Conservation (phyloP, 495 filamentous ascomycete species). For the Aspergillus sclerotiicarbonarius region DNA sequence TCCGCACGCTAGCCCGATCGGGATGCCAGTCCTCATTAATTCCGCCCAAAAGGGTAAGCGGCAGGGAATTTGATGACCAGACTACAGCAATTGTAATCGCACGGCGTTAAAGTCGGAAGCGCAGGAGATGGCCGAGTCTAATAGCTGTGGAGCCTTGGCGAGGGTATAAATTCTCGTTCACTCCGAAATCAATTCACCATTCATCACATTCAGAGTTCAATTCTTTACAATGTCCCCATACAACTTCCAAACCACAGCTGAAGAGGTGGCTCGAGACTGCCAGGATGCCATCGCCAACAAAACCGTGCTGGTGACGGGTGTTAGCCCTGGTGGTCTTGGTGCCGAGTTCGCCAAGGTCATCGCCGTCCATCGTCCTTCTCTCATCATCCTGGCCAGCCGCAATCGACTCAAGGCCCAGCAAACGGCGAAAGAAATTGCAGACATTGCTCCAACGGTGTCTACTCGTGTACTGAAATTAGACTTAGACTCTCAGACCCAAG, state of each 20-base stretch:
- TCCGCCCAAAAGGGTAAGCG: neutral
- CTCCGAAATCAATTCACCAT: too few relatives aligned
- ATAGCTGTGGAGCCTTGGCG: too few relatives aligned
- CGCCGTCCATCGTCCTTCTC: neutral
- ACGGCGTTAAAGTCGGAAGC: neutral
- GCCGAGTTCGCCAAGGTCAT: conserved; percentile 1
- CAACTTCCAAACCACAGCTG: neutral
- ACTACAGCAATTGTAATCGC: neutral
- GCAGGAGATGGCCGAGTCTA: too few relatives aligned
- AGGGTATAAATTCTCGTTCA: too few relatives aligned
- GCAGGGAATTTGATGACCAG: neutral
- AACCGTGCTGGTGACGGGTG: conserved; percentile 1
- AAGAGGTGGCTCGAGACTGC: neutral
- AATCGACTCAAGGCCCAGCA: neutral
- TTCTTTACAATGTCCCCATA: neutral
- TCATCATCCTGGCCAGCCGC: neutral
- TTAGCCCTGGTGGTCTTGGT: conserved; percentile 1
- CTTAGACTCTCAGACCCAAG: neutral
- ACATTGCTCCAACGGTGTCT: neutral
- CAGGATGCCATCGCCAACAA: neutral
- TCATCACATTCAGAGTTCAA: too few relatives aligned
- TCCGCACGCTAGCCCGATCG: neutral
- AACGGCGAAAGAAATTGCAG: neutral
- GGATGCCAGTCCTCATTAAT: neutral
- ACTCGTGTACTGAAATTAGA: conserved; percentile 1